Evolutionary conservation across 495 filamentous ascomycete species (phyloP).

Genomic region (Aspergillus mulundensis): DNA sequence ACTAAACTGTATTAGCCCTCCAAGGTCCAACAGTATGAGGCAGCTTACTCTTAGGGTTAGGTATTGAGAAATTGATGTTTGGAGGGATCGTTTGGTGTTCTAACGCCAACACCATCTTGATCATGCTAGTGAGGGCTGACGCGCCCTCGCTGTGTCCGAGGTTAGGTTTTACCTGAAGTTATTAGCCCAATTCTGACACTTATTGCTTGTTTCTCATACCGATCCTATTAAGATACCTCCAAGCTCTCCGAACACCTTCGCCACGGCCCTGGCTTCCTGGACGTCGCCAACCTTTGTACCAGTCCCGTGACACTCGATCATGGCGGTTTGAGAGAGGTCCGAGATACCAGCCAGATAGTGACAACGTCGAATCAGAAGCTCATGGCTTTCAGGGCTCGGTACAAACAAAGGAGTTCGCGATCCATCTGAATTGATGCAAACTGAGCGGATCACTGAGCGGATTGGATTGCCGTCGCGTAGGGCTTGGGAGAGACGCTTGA

Average conservation of each 20-base stretch:
- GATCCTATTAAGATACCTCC: slow-evolving; percentile 4
- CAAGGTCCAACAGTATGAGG: neutral
- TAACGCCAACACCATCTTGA: slow-evolving; percentile 55
- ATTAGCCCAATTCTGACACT: neutral
- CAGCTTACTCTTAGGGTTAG: slow-evolving; percentile 19
- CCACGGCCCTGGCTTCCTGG: slow-evolving; percentile 43
- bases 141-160: slow-evolving; percentile 52
- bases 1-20: neutral
- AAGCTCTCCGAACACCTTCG: slow-evolving; percentile 31
- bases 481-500: slow-evolving; percentile 31
- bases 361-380: slow-evolving; percentile 31
- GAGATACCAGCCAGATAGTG: slow-evolving; percentile 28
- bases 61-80: slow-evolving; percentile 34
- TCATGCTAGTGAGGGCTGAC: slow-evolving; percentile 51
- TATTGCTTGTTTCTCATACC: neutral
- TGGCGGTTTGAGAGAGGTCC: slow-evolving; percentile 22
- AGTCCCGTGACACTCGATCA: slow-evolving; percentile 31
- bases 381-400: slow-evolving; percentile 28
- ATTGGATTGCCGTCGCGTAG: slow-evolving; percentile 33
- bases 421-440: slow-evolving; percentile 33
- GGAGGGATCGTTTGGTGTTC: slow-evolving; percentile 48
- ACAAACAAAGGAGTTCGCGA: slow-evolving; percentile 19
- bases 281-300: slow-evolving; percentile 36
- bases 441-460: slow-evolving; percentile 32
- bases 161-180: slow-evolving; percentile 41